phyloP scores from a whole-genome alignment of 306 rosid species.

The Dryas alaskensis region DNA sequence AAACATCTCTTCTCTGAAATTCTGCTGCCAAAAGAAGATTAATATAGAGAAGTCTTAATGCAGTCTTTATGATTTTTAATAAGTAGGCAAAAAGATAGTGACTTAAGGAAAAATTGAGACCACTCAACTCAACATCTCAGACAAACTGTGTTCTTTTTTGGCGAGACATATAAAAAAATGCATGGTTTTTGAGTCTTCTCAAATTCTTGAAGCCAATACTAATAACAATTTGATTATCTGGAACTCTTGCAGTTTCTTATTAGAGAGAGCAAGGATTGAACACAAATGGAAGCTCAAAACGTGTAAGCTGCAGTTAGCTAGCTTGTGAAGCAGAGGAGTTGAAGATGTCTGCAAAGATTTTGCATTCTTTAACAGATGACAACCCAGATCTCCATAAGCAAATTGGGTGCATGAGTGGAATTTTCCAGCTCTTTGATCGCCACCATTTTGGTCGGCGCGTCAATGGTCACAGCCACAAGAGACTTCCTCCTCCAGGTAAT shows the following conservation, averaged over 20 bases:
- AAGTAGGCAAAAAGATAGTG: not conserved
- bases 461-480: constrained; percentile 35
- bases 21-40: not conserved
- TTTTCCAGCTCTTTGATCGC: constrained; percentile 79
- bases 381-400: constrained; percentile 75
- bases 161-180: not conserved
- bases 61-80: not conserved
- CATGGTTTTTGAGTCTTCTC: not conserved
- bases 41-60: not conserved
- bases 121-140: not conserved
- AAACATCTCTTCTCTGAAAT: no score
- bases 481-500: constrained; percentile 52
- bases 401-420: constrained; percentile 77
- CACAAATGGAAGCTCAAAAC: constrained; percentile 15
- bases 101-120: constrained; percentile 5
- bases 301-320: not conserved
- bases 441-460: constrained; percentile 50
- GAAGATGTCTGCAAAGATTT: constrained; percentile 62
- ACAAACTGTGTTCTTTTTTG: not conserved
- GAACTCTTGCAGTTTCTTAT: not conserved
- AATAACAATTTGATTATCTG: not conserved
- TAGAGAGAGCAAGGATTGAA: constrained; percentile 1
- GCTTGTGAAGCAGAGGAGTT: constrained; percentile 21
- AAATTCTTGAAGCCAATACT: not conserved
- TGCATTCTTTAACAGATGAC: constrained; percentile 51